Evolutionary conservation across 768 basidiomycete species (phyloP).

Genomic region (Mrakia frigida): DNA sequence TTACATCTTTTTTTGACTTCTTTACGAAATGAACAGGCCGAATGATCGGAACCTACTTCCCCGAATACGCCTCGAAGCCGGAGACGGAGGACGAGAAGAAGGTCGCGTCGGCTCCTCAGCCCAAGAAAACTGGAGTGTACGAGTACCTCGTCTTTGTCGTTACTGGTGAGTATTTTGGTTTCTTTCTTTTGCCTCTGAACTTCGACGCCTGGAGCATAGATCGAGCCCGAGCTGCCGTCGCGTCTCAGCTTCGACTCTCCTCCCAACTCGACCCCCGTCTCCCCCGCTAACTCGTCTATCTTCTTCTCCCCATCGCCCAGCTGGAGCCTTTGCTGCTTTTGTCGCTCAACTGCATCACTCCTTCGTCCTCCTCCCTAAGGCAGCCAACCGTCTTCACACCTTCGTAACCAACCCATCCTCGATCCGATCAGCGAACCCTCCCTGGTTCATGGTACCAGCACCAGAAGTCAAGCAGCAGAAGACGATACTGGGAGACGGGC

Average conservation of each 20-base stretch:
- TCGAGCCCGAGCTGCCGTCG: no score
- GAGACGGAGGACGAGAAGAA: no score
- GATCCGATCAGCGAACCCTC: background rate
- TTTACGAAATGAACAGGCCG: background rate
- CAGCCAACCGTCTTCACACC: background rate
- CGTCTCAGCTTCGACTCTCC: no score
- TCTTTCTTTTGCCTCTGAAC: no score
- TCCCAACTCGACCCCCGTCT: background rate
- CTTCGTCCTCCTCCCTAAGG: slow-evolving; percentile 1
- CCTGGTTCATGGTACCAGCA: background rate
- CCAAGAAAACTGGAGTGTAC: background rate
- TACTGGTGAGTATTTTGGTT: background rate
- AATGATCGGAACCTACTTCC: background rate
- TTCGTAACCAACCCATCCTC: background rate
- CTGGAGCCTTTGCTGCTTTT: background rate
- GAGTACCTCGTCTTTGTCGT: background rate
- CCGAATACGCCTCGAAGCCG: background rate
- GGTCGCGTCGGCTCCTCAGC: background rate
- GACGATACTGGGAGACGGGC: background rate
- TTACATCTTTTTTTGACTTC: no score
- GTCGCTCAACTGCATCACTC: background rate
- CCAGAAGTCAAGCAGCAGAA: background rate
- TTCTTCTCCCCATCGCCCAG: background rate
- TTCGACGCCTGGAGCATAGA: no score
- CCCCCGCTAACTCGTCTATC: background rate